A percentile compares a stretch with the other conserved stretches of the same genome.
Conservation (phyloP, 257 asterid genomes). For the Solanum pimpinellifolium region DNA sequence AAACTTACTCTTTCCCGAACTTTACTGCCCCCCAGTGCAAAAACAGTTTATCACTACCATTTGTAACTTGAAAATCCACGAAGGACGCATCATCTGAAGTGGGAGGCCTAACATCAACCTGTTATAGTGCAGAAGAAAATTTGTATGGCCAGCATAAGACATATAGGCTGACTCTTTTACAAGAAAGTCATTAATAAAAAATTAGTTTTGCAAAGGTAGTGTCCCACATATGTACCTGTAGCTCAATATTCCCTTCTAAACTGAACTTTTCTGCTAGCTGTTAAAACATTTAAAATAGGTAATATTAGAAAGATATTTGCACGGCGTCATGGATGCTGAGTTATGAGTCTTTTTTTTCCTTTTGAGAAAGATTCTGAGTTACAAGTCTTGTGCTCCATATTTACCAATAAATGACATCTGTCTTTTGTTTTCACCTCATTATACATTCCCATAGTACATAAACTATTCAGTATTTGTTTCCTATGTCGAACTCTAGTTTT, state of each 20-base stretch:
- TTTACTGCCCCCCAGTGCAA: conserved; percentile 93
- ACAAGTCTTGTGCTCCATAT: neutral
- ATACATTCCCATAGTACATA: neutral
- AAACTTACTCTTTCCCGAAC: conserved; percentile 42
- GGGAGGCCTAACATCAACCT: conserved; percentile 72
- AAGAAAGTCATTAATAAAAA: neutral
- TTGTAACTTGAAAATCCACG: conserved; percentile 49
- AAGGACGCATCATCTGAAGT: conserved; percentile 34
- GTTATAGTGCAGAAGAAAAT: conserved; percentile 14
- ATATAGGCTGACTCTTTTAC: neutral
- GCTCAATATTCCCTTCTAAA: conserved; percentile 58
- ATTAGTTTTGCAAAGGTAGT: neutral
- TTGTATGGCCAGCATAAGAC: neutral
- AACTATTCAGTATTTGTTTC: neutral
- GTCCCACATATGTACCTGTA: conserved; percentile 50
- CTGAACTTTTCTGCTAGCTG: conserved; percentile 70
- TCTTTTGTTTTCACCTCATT: neutral
- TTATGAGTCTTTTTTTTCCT: neutral
- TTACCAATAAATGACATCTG: neutral
- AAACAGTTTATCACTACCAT: conserved; percentile 36
- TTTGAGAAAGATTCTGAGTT: neutral
- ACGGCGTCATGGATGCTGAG: neutral
- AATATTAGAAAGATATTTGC: neutral
- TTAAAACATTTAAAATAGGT: neutral
- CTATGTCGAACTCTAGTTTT: neutral